Evolutionary conservation across 2,329 filamentous ascomycete genomes (phyloP).

Genomic region (Aspergillus amoenus): DNA sequence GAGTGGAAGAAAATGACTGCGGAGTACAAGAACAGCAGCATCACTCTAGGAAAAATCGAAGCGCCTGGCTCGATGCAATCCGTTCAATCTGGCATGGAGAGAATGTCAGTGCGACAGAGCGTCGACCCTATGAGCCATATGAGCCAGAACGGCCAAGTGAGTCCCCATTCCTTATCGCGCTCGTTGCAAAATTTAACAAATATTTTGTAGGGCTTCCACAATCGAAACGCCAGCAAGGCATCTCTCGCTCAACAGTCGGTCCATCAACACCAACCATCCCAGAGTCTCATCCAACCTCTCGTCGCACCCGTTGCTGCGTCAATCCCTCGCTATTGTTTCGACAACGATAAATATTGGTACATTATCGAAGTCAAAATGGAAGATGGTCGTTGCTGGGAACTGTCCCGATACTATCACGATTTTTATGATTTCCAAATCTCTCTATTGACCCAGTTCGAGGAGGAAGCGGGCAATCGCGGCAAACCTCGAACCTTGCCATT

Average conservation of each 20-base stretch:
- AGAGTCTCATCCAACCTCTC: constrained; percentile 51
- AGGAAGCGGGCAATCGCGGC: constrained; percentile 85
- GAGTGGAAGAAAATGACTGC: constrained; percentile 99
- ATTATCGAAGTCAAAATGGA: constrained; percentile 89
- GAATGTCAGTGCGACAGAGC: constrained; percentile 69
- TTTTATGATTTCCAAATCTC: constrained; percentile 99
- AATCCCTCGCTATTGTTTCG: constrained; percentile 91
- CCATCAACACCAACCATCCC: constrained; percentile 42
- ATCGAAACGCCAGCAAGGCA: constrained; percentile 40
- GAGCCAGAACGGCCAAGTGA: constrained; percentile 54
- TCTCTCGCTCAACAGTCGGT: constrained; percentile 33
- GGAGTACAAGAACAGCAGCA: constrained; percentile 98
- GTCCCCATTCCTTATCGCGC: constrained; percentile 21
- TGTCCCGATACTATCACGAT: constrained; percentile 94
- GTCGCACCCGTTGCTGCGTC: constrained; percentile 77
- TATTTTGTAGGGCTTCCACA: constrained; percentile 33
- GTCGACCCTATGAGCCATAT: constrained; percentile 51
- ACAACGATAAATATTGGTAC: constrained; percentile 98
- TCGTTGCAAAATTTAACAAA: neutral
- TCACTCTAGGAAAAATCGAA: constrained; percentile 89
- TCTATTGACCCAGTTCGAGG: constrained; percentile 84
- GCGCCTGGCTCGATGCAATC: constrained; percentile 46
- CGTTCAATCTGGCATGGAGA: constrained; percentile 70
- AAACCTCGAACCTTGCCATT: constrained; percentile 83
- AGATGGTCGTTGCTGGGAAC: constrained; percentile 87